Percentiles rank a stretch among this genome's conserved stretches.
Evolutionary conservation across 768 basidiomycete species (phyloP).

Genomic region (Strobilomyces confusus): DNA sequence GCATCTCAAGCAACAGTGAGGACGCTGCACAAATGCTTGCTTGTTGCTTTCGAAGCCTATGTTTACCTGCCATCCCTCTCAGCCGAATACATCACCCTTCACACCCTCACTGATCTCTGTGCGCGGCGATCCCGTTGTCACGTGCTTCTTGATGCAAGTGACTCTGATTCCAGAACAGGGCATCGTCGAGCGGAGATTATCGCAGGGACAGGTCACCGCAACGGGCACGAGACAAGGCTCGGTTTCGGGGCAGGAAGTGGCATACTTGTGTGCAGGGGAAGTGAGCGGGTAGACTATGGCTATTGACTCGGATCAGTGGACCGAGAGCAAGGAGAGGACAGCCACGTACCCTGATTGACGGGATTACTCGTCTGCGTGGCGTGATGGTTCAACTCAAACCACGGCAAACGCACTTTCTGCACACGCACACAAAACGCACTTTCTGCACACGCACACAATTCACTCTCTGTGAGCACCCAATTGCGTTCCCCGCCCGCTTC

Average conservation of each 20-base stretch:
- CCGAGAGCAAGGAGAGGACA: not conserved
- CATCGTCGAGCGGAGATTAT: constrained; percentile 68
- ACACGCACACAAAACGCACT: constrained; percentile 76
- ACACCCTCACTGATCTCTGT: too few species aligned
- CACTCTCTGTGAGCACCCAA: constrained; percentile 78
- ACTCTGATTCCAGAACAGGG: constrained; percentile 55
- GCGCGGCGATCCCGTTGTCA: too few species aligned
- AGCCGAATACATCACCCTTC: too few species aligned
- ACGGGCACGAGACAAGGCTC: constrained; percentile 70
- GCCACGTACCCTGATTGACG: constrained; percentile 72
- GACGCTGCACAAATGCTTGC: too few species aligned
- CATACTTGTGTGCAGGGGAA: constrained; percentile 79
- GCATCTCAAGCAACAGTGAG: too few species aligned
- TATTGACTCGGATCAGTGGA: too few species aligned
- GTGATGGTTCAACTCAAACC: constrained; percentile 29
- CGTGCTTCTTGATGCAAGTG: constrained; percentile 75
- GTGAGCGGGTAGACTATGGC: constrained; percentile 52
- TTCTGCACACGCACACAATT: constrained; percentile 82
- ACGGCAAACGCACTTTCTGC: constrained; percentile 49
- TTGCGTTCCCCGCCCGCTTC: constrained; percentile 70
- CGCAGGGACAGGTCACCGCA: constrained; percentile 76
- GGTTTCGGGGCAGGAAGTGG: constrained; percentile 80
- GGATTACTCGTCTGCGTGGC: constrained; percentile 80
- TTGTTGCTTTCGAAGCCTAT: too few species aligned
- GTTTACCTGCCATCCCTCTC: too few species aligned